Percentiles rank a stretch among this genome's conserved stretches.
Evolutionary conservation across 208 protist genomes (phyloP).

Genomic region (Tritrichomonas foetus): DNA sequence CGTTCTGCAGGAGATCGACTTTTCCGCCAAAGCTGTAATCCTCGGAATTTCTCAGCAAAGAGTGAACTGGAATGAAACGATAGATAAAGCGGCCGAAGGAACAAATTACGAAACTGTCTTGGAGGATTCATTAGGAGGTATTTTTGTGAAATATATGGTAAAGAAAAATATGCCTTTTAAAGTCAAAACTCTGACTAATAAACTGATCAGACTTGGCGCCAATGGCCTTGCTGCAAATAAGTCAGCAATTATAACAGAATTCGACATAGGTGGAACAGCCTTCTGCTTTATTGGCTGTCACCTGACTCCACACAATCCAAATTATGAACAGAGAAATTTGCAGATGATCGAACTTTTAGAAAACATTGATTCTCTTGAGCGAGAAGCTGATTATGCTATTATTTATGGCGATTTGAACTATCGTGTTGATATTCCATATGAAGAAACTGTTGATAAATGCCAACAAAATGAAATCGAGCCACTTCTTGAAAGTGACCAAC

Average conservation of each 20-base stretch:
- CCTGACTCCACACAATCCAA: not conserved
- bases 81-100: not conserved
- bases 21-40: not conserved
- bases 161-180: not conserved
- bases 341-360: not conserved
- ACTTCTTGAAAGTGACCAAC: not conserved
- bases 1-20: not conserved
- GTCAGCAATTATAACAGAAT: not conserved
- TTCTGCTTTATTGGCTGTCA: not conserved
- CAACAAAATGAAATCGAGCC: not conserved
- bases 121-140: not conserved
- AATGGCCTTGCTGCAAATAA: not conserved
- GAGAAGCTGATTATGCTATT: not conserved
- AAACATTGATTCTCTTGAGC: not conserved
- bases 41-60: not conserved
- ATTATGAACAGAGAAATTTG: not conserved
- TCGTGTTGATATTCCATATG: not conserved
- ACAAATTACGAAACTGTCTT: not conserved
- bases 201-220: not conserved
- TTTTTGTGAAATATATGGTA: not conserved
- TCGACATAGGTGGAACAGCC: not conserved
- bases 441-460: not conserved
- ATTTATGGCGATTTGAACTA: constrained; percentile 21
- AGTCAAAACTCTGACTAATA: not conserved
- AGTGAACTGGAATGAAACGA: not conserved